Base-by-base conservation (phyloP, 2,329 filamentous ascomycete species). In the Pestalotiopsis sp. region DNA sequence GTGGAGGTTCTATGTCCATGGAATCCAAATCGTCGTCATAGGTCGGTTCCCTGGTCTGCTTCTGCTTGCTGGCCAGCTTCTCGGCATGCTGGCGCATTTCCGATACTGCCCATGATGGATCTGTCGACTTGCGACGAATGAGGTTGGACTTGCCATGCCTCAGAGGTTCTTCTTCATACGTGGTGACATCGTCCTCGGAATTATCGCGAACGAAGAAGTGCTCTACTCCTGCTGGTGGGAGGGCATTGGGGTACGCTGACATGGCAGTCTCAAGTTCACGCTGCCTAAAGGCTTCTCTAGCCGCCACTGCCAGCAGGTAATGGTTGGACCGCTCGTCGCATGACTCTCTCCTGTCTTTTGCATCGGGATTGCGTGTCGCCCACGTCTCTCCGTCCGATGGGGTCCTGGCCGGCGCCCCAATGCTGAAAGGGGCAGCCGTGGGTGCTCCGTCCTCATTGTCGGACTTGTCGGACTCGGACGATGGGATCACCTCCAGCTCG, bases 11-110 rank as follows among this genome's bases (percentile, higher is more conserved):
- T 69, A 72, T 76, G 67, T 78, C 80, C 76, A 68, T 78, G 74
- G 61, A 77, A 74, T 68, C 78, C 65, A 73, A 31, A 73, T 73
- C 78, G 74, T 77, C 80, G 70, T 78, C 75, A 67, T 78, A 65
- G 57, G 76, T 78, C 69, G 75, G 73, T 25, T 77, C 78, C 71
- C 81, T 72, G 73, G 82, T 81, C 68, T 81, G 78, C 74, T 82
- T 80, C 69, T 81, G 81, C 57, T 85, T 84, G 73, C 85, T 81
- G 70, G 90, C 86, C 63, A 90, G 79, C 74, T 90, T 84, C 73
- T 93, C 89, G 65, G 90, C 92, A 79, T 95, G 92, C 74, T 91
- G 87, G 73, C 93, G 92, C 92, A 96, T 93, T 74, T 94, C 91
- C 74, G 91, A 88, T 76, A 96, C 86, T 77, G 94, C 94, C 90